Evolutionary conservation across 345 rosid genomes (phyloP).

Genomic region (Heritiera fomes): DNA sequence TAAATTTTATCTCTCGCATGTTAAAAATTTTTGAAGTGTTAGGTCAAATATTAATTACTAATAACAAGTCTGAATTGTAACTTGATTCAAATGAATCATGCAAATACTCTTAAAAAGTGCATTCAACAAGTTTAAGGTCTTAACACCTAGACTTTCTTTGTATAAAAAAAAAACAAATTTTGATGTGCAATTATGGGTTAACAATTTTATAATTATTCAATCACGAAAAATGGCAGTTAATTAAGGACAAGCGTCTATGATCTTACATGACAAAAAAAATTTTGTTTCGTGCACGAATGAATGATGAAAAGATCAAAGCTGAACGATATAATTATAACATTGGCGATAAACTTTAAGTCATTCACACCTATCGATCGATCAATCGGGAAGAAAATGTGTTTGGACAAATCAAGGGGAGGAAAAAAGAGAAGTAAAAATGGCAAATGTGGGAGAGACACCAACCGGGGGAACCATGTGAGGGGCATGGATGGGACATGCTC

Average conservation of each 20-base stretch:
- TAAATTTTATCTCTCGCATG: neutral
- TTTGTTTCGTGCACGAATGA: neutral
- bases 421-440: neutral
- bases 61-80: neutral
- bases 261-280: neutral
- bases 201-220: neutral
- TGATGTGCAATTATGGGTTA: too few species aligned
- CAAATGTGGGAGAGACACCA: constrained; percentile 19
- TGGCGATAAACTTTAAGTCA: neutral
- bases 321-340: neutral
- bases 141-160: too few species aligned
- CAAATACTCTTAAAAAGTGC: too few species aligned
- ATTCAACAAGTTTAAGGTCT: too few species aligned
- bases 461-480: constrained; percentile 41
- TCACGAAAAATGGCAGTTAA: neutral
- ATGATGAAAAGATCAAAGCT: neutral
- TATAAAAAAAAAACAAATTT: too few species aligned
- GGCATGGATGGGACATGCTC: constrained; percentile 51
- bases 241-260: neutral
- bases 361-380: neutral
- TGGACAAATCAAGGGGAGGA: neutral
- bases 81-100: too few species aligned
- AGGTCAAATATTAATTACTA: neutral
- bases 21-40: neutral
- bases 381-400: neutral